Evolutionary conservation across 441 rosid genomes (phyloP).

Genomic region (Manihot esculenta): DNA sequence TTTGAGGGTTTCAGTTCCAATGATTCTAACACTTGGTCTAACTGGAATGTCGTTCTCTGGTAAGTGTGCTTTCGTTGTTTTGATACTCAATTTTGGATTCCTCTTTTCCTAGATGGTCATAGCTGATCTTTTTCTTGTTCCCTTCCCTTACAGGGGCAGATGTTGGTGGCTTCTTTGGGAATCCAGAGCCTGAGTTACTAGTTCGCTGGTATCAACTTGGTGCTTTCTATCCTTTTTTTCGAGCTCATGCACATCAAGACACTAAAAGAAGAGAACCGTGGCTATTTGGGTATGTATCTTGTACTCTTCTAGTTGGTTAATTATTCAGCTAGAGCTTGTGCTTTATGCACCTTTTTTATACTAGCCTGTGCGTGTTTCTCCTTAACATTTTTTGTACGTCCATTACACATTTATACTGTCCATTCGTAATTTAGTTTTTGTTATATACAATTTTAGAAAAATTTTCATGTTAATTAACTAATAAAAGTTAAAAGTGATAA

Average conservation of each 20-base stretch:
- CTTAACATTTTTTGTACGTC: no score
- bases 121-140: conserved; percentile 7
- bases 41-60: conserved; percentile 91
- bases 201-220: conserved; percentile 99
- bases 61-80: conserved; percentile 26
- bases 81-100: neutral
- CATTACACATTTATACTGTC: no score
- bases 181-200: conserved; percentile 86
- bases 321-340: neutral
- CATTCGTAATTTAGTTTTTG: no score
- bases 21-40: conserved; percentile 88
- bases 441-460: no score
- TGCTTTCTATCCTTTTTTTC: conserved; percentile 97
- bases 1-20: conserved; percentile 92
- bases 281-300: conserved; percentile 78
- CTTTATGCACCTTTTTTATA: neutral
- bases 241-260: conserved; percentile 98
- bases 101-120: conserved; percentile 10
- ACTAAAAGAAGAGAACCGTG: conserved; percentile 99
- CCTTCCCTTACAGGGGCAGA: conserved; percentile 66
- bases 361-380: no score
- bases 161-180: conserved; percentile 97
- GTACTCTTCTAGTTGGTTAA: neutral
- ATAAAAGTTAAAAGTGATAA: no score
- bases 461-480: no score